A percentile compares a stretch with the other conserved stretches of the same genome.
Evolutionary conservation across 192 early-diverging fungal genomes (phyloP).

Genomic region (Backusella australiensis): DNA sequence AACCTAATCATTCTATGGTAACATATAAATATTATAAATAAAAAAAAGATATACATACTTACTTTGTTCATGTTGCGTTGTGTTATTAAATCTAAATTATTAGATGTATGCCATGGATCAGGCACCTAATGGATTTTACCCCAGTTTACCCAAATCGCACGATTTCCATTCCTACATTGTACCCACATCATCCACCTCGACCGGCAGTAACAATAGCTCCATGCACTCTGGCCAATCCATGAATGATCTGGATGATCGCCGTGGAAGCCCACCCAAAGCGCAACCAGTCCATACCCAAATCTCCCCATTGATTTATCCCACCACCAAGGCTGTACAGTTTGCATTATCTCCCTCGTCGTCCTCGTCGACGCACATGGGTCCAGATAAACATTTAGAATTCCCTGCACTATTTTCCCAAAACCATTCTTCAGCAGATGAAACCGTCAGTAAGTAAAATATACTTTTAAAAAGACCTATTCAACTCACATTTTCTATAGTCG

Average conservation of each 20-base stretch:
- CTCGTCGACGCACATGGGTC: not conserved
- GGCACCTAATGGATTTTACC: not conserved
- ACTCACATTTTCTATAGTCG: not conserved
- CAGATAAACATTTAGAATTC: constrained; percentile 5
- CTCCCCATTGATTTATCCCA: constrained; percentile 10
- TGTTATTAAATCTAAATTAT: too few relatives aligned
- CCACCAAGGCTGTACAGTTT: not conserved
- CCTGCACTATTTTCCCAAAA: constrained; percentile 11
- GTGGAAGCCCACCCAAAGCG: not conserved
- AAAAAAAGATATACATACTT: not conserved
- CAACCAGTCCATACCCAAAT: constrained; percentile 4
- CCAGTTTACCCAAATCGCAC: constrained; percentile 1
- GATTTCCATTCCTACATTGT: constrained; percentile 10
- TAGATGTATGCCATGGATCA: not conserved
- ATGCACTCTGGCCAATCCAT: constrained; percentile 19
- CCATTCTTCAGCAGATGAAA: constrained; percentile 16
- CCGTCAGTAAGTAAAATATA: not conserved
- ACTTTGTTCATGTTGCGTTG: not conserved
- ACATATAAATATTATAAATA: not conserved
- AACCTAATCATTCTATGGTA: constrained; percentile 12
- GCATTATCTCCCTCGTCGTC: not conserved
- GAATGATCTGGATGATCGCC: constrained; percentile 10
- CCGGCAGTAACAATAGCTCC: constrained; percentile 19
- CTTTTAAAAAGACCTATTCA: too few relatives aligned
- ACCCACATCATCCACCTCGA: constrained; percentile 18